Evolutionary conservation across 1,139 yeast genomes (phyloP), one percentile per base, ranked within the genome.

Genomic region (Hemisphaericaspora xylofermentans): DNA sequence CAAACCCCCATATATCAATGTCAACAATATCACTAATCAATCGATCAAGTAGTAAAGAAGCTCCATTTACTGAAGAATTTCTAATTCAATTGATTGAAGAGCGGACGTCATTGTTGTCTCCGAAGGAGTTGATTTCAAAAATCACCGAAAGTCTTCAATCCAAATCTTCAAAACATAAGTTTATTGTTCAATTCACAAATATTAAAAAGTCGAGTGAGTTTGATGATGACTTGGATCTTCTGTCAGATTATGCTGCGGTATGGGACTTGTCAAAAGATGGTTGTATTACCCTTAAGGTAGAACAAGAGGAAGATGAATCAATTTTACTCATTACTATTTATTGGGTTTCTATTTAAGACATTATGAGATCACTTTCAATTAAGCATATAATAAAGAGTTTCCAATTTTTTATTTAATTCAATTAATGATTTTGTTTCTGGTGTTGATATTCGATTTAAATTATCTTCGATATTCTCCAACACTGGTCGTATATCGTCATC

Each of bases 221-320:
- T 10, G 21, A 29, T 29, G 41, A 51, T 3, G 56, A 60, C 24
- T 43, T 63, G 35, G 45, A 44, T 13, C 48, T 67, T 13, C 33
- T 42, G 4, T 49, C 71, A 2, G 56, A 56, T 19, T 59, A 68
- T 43, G 69, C 66, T 7, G 69, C 74, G 1, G 59, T 61, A 2
- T 71, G 77, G 76, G 75, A 71, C 37, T 40, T 54, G 5, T 57
- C 55, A 7, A 65, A 54, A 40, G 76, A 71, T 48, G 76, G 76
- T 1, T 66, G 60, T 41, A 48, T 64, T 7, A 56, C 56, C 5
- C 40, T 66, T 13, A 52, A 55, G 32, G 37, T 57, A 30, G 43
- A 43, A 17, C 34, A 33, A 22, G 36, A 36, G 15, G 42, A 31
- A 9, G 30, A 36, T 15, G 28, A 33, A 13, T 37, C 42, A 18